phyloP scores from a whole-genome alignment of 2,329 filamentous ascomycete species.

The Cercospora sesami region DNA sequence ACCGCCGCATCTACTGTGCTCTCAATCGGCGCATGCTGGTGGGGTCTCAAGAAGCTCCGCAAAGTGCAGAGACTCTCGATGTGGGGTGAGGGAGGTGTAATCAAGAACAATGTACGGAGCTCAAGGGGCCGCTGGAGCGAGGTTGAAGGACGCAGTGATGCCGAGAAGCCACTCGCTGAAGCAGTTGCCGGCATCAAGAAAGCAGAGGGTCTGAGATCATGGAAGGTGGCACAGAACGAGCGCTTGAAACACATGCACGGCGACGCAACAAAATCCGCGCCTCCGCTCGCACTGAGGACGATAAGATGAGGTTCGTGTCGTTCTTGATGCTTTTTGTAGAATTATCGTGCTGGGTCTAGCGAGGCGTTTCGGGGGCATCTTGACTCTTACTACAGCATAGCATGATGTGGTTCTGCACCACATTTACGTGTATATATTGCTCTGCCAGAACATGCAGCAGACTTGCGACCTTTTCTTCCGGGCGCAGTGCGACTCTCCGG shows the following conservation, averaged over 20 bases:
- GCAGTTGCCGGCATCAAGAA: slow-evolving; percentile 33
- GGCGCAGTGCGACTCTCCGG: not conserved
- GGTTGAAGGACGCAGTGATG: slow-evolving; percentile 24
- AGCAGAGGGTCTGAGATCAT: slow-evolving; percentile 32
- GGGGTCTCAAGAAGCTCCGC: slow-evolving; percentile 78
- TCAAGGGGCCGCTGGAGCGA: slow-evolving; percentile 34
- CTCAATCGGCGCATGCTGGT: slow-evolving; percentile 75
- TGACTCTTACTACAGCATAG: slow-evolving; percentile 4
- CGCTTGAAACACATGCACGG: slow-evolving; percentile 17
- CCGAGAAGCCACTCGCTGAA: slow-evolving; percentile 29
- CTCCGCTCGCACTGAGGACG: slow-evolving; percentile 6
- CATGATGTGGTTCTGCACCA: not conserved
- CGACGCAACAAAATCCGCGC: not conserved
- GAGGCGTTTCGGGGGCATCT: slow-evolving; percentile 13
- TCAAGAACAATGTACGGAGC: slow-evolving; percentile 29
- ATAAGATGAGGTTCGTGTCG: not conserved
- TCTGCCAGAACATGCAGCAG: not conserved
- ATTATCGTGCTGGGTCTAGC: slow-evolving; percentile 13
- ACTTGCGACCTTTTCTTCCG: not conserved
- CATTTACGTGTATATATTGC: not conserved
- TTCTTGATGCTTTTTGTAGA: not conserved
- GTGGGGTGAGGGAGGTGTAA: slow-evolving; percentile 61
- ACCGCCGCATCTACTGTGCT: slow-evolving; percentile 69
- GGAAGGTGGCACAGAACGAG: slow-evolving; percentile 33
- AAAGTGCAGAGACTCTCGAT: slow-evolving; percentile 87